These are phyloP conservation scores for Suillus brevipes DNA, from an alignment of 768 basidiomycete species.

Conservation along the genomic window DNA sequence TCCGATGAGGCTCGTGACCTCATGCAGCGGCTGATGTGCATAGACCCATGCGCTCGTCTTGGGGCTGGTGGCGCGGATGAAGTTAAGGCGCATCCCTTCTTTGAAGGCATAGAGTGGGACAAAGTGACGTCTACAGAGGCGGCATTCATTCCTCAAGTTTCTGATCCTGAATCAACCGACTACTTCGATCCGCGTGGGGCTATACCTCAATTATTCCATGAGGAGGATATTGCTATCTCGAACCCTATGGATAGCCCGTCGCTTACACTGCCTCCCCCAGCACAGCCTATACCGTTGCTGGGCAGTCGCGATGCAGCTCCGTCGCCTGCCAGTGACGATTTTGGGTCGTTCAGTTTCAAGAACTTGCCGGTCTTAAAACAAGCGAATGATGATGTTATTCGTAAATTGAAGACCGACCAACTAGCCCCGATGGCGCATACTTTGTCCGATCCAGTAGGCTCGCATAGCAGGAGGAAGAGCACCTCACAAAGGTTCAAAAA, in stretches of 20 bases:
- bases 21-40: conserved; percentile 81
- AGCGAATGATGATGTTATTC: conserved; percentile 97
- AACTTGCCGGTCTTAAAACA: conserved; percentile 95
- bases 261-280: conserved; percentile 21
- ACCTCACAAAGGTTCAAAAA: conserved; percentile 82
- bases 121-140: conserved; percentile 86
- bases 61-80: conserved; percentile 88
- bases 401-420: conserved; percentile 91
- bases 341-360: conserved; percentile 98
- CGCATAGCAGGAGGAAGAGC: conserved; percentile 72
- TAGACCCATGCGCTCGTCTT: conserved; percentile 76
- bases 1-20: conserved; percentile 88
- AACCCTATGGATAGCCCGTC: conserved; percentile 46
- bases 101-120: conserved; percentile 90
- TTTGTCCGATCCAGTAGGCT: conserved; percentile 58
- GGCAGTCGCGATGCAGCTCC: conserved; percentile 43
- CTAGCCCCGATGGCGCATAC: conserved; percentile 76
- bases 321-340: conserved; percentile 79
- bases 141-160: conserved; percentile 92
- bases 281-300: conserved; percentile 23
- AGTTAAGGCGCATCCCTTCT: conserved; percentile 90
- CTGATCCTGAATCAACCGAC: conserved; percentile 98
- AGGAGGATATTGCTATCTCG: conserved; percentile 72
- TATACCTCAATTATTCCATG: conserved; percentile 85
- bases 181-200: conserved; percentile 98